phyloP scores from a whole-genome alignment of 108 stramenopile genomes.

The Cyclotella distinguenda region DNA sequence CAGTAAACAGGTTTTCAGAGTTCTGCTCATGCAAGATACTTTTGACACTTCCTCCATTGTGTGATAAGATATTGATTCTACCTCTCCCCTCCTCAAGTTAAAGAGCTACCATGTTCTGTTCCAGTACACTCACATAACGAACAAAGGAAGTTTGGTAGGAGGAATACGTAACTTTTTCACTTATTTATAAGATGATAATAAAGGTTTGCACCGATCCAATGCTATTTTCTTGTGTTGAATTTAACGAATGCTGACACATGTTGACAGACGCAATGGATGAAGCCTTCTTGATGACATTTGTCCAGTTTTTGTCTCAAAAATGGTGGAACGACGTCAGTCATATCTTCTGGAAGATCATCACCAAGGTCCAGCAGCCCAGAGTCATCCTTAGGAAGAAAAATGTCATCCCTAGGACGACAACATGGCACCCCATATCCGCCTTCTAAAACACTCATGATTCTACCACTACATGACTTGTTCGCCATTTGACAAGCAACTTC shows the following conservation, averaged over 20 bases:
- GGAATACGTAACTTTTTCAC: no score
- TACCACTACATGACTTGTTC: constrained; percentile 85
- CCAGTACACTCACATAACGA: no score
- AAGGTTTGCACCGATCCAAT: no score
- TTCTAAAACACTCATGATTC: constrained; percentile 91
- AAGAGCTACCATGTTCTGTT: no score
- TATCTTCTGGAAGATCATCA: constrained; percentile 65
- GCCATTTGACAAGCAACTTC: constrained; percentile 86
- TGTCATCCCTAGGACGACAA: constrained; percentile 56
- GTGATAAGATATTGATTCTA: no score
- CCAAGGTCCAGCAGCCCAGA: constrained; percentile 64
- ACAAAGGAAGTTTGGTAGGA: no score
- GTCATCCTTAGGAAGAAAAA: constrained; percentile 49
- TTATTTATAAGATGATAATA: no score
- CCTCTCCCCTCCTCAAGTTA: no score
- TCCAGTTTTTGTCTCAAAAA: constrained; percentile 62
- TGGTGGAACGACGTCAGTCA: constrained; percentile 68
- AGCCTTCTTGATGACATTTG: constrained; percentile 81
- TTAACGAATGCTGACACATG: constrained; percentile 64
- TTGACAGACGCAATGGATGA: constrained; percentile 73
- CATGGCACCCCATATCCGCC: constrained; percentile 97
- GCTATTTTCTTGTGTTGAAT: constrained; percentile 41
- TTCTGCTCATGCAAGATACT: no score
- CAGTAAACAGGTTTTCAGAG: no score
- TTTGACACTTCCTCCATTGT: no score